Evolutionary conservation across 345 rosid species (phyloP).

Genomic region (Syzygium aqueum): DNA sequence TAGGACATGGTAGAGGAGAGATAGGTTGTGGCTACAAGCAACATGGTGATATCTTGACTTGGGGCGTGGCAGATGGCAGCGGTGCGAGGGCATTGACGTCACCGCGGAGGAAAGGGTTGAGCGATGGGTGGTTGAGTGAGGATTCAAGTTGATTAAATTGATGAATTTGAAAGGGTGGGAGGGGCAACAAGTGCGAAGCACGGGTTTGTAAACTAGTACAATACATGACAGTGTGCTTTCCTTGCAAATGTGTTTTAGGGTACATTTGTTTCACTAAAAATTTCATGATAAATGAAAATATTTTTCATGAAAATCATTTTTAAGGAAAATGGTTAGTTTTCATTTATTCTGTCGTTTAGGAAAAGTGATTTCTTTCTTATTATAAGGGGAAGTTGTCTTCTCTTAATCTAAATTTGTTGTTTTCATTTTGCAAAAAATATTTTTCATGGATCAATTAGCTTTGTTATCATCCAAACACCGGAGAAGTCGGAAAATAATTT

Average conservation of each 20-base stretch:
- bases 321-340: neutral
- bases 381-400: neutral
- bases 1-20: neutral
- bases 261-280: neutral
- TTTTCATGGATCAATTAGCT: neutral
- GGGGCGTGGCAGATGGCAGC: neutral
- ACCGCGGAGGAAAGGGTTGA: neutral
- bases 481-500: neutral
- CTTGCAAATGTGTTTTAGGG: neutral
- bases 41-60: neutral
- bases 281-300: neutral
- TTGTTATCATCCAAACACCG: neutral
- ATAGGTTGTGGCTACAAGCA: neutral
- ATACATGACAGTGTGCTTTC: neutral
- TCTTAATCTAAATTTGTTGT: neutral
- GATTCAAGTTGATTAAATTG: neutral
- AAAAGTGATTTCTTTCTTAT: neutral
- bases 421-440: too few species aligned
- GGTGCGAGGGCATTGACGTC: neutral
- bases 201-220: accelerated
- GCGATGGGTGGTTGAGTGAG: neutral
- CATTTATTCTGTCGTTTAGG: accelerated
- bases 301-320: neutral
- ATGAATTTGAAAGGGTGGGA: neutral
- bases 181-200: neutral